Evolutionary conservation across 805 yeast species (phyloP).

Genomic region (Sungouiella thailandica): DNA sequence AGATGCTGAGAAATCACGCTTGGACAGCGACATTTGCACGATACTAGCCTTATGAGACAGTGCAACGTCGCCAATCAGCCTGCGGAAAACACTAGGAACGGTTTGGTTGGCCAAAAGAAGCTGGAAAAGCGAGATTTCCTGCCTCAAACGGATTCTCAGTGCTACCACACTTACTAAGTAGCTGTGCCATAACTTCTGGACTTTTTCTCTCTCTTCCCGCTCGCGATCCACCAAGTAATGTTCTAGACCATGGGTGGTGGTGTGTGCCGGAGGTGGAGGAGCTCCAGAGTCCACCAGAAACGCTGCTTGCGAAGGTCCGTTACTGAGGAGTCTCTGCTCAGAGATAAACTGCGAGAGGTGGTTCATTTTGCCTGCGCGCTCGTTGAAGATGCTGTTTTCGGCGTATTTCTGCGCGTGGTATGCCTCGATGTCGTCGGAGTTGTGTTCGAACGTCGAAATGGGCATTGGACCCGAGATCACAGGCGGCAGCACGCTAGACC

Average conservation of each 20-base stretch:
- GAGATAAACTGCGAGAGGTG: slow-evolving; percentile 24
- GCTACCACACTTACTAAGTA: slow-evolving; percentile 32
- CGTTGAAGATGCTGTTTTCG: slow-evolving; percentile 3
- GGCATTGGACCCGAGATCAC: slow-evolving; percentile 26
- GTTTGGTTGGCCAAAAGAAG: slow-evolving; percentile 11
- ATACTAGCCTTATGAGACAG: slow-evolving; percentile 1
- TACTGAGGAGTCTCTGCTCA: slow-evolving; percentile 14
- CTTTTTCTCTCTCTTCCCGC: slow-evolving; percentile 2
- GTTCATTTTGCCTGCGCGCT: slow-evolving; percentile 11
- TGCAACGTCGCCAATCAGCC: background rate
- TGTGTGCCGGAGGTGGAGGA: slow-evolving; percentile 12
- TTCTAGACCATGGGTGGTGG: background rate
- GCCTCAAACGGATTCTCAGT: slow-evolving; percentile 36
- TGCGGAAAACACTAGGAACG: slow-evolving; percentile 7
- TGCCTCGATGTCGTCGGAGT: slow-evolving; percentile 24
- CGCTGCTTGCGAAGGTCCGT: slow-evolving; percentile 4
- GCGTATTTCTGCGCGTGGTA: background rate
- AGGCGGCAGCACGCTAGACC: slow-evolving; percentile 1
- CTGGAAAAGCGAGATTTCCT: slow-evolving; percentile 35
- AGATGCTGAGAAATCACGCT: background rate
- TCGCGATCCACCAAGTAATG: background rate
- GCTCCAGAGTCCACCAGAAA: slow-evolving; percentile 6
- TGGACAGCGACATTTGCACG: background rate
- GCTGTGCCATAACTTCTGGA: slow-evolving; percentile 25
- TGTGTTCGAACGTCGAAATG: slow-evolving; percentile 27